Percentiles rank a stretch among this genome's conserved stretches.
phyloP scores from a whole-genome alignment of 2,329 filamentous ascomycete species.

The Drechslerella dactyloides region DNA sequence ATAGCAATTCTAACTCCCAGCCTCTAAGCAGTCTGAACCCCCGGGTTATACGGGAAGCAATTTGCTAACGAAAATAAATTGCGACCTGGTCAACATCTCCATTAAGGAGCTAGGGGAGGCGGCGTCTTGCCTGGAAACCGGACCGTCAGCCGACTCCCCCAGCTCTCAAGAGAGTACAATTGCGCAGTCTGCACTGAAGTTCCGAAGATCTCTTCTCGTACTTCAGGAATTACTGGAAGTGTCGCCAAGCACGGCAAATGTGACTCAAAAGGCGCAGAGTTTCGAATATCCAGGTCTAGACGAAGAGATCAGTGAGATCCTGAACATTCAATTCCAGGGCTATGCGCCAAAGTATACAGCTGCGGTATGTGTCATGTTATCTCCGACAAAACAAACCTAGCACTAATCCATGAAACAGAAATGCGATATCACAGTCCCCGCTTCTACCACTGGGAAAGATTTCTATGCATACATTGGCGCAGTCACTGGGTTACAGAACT shows the following conservation, averaged over 20 bases:
- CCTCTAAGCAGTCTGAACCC: conserved; percentile 15
- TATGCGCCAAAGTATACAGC: conserved; percentile 41
- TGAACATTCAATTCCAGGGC: conserved; percentile 39
- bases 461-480: conserved; percentile 34
- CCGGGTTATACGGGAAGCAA: conserved; percentile 24
- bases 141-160: not conserved
- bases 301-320: conserved; percentile 31
- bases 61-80: conserved; percentile 41
- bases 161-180: not conserved
- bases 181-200: conserved; percentile 32
- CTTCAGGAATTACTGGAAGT: conserved; percentile 41
- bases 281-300: conserved; percentile 47
- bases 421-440: conserved; percentile 45
- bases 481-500: conserved; percentile 47
- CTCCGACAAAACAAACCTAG: not conserved
- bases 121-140: conserved; percentile 13
- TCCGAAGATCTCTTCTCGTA: conserved; percentile 32
- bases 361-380: conserved; percentile 18
- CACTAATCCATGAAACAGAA: conserved; percentile 30
- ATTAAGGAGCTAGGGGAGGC: conserved; percentile 45
- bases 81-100: conserved; percentile 40
- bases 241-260: conserved; percentile 20
- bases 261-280: conserved; percentile 36
- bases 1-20: not conserved
- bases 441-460: conserved; percentile 24